Conservation (phyloP, 2,329 filamentous ascomycete species). For the Colletotrichum phormii region DNA sequence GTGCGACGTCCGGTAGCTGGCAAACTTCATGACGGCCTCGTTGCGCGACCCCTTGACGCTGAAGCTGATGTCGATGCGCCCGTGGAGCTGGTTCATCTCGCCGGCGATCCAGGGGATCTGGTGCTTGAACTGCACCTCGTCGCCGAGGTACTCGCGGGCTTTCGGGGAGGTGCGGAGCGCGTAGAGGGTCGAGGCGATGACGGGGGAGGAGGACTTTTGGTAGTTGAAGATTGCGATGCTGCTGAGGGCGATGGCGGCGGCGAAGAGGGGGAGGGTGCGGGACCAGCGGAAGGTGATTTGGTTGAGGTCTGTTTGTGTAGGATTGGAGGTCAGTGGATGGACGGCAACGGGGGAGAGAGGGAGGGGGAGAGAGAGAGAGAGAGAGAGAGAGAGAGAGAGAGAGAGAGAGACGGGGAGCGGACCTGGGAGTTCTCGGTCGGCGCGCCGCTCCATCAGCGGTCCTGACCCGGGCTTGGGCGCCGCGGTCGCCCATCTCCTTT, state of each 20-base stretch:
- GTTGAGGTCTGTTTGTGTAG: conserved; percentile 49
- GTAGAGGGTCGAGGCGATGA: conserved; percentile 91
- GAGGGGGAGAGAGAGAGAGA: background rate
- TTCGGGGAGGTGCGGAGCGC: conserved; percentile 83
- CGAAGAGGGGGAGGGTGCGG: conserved; percentile 84
- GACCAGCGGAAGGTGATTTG: conserved; percentile 69
- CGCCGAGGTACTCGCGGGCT: conserved; percentile 83
- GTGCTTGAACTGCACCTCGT: conserved; percentile 85
- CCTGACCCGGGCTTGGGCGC: conserved; percentile 70
- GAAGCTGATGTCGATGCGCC: conserved; percentile 88
- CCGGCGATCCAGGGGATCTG: conserved; percentile 87
- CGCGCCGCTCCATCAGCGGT: conserved; percentile 72
- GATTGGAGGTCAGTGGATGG: background rate
- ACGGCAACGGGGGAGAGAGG: background rate
- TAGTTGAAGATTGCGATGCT: conserved; percentile 98
- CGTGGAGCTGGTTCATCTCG: conserved; percentile 93
- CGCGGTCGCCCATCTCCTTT: conserved; percentile 62
- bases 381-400: too few relatives aligned
- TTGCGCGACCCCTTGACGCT: conserved; percentile 83
- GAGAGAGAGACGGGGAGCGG: conserved; percentile 35
- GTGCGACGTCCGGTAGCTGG: conserved; percentile 73
- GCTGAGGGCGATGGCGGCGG: conserved; percentile 75
- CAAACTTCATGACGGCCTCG: conserved; percentile 82
- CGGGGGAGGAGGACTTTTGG: conserved; percentile 89
- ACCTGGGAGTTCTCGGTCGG: conserved; percentile 76